Percentiles rank a stretch among this genome's conserved stretches.
phyloP scores from a whole-genome alignment of 2,329 filamentous ascomycete species.

The Fusarium austroafricanum region DNA sequence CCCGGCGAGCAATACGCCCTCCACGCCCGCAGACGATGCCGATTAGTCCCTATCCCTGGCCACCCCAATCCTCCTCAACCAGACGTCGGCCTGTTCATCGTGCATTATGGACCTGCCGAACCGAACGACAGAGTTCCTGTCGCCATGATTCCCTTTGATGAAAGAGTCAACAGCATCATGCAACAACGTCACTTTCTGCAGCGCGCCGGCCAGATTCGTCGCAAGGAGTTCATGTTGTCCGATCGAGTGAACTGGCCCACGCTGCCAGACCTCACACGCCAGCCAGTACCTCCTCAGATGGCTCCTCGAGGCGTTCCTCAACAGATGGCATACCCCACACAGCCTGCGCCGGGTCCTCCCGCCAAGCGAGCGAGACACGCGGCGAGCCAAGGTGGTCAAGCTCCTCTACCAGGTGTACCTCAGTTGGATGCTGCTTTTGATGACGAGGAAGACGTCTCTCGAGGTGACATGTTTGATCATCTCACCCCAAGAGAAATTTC shows the following conservation, averaged over 20 bases:
- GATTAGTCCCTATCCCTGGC: slow-evolving; percentile 78
- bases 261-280: slow-evolving; percentile 68
- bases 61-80: slow-evolving; percentile 76
- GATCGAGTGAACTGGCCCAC: slow-evolving; percentile 92
- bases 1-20: slow-evolving; percentile 79
- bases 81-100: slow-evolving; percentile 88
- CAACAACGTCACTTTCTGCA: slow-evolving; percentile 73
- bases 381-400: slow-evolving; percentile 55
- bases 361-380: slow-evolving; percentile 65
- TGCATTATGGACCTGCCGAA: slow-evolving; percentile 87
- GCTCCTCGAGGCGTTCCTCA: slow-evolving; percentile 65
- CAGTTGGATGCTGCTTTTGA: slow-evolving; percentile 68
- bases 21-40: slow-evolving; percentile 87
- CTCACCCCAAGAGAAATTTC: slow-evolving; percentile 92
- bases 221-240: slow-evolving; percentile 94
- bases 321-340: slow-evolving; percentile 71
- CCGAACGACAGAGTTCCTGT: slow-evolving; percentile 78
- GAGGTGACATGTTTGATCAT: slow-evolving; percentile 90
- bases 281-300: slow-evolving; percentile 63
- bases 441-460: slow-evolving; percentile 88
- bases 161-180: slow-evolving; percentile 70
- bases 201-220: slow-evolving; percentile 81
- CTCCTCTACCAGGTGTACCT: slow-evolving; percentile 54
- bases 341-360: slow-evolving; percentile 62
- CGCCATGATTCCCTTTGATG: slow-evolving; percentile 72